Conservation (phyloP, 371 early-diverging fungal species). For the Smittium culicis region DNA sequence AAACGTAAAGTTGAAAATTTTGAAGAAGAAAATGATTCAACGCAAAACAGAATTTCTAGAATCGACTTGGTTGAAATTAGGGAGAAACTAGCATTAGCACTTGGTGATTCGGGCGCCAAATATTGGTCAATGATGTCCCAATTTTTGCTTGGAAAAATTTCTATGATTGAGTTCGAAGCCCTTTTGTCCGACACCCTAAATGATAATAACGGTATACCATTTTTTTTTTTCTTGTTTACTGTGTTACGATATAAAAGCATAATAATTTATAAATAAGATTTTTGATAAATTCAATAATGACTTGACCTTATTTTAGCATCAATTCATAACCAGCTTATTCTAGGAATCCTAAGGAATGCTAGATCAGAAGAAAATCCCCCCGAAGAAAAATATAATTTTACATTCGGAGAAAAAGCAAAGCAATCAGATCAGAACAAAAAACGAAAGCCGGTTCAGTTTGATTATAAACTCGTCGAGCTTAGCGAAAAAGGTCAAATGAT, state of each 20-base stretch:
- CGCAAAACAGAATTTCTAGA: conserved; percentile 38
- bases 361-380: conserved; percentile 56
- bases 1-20: neutral
- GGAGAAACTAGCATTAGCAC: conserved; percentile 58
- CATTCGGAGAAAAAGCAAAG: conserved; percentile 35
- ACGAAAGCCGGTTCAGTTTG: conserved; percentile 17
- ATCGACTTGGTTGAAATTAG: conserved; percentile 57
- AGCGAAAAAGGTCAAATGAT: conserved; percentile 2
- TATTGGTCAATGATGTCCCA: conserved; percentile 66
- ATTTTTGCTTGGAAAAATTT: conserved; percentile 60
- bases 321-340: conserved; percentile 64
- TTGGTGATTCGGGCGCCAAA: conserved; percentile 59
- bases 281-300: neutral
- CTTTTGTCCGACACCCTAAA: conserved; percentile 53
- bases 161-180: conserved; percentile 64
- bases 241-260: neutral
- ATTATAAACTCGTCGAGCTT: neutral
- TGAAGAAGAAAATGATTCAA: neutral
- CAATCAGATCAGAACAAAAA: conserved; percentile 23
- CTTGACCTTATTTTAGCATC: conserved; percentile 31
- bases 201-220: conserved; percentile 40
- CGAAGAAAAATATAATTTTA: conserved; percentile 38
- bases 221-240: neutral
- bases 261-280: neutral
- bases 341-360: conserved; percentile 64